A percentile compares a stretch with the other conserved stretches of the same genome.
These are phyloP conservation scores for Lichtheimia corymbifera DNA, from an alignment of 371 early-diverging fungal genomes.

Conservation along the genomic window DNA sequence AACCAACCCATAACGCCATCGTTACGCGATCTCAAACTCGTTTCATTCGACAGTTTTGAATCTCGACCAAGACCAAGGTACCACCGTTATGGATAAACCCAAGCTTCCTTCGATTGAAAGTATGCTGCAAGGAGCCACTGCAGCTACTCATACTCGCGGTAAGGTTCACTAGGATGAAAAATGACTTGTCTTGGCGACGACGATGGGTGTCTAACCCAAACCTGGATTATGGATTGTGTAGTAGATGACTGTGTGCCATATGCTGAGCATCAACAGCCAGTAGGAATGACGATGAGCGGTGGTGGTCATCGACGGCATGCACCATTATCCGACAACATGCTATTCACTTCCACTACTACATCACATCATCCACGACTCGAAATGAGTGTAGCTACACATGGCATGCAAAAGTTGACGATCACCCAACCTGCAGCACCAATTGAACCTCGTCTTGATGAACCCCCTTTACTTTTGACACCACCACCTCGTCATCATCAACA, in stretches of 20 bases:
- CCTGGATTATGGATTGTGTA: too few species aligned
- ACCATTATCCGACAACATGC: slow-evolving; percentile 9
- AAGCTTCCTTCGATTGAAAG: slow-evolving; percentile 22
- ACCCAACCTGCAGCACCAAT: slow-evolving; percentile 16
- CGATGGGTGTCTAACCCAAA: too few species aligned
- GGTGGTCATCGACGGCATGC: slow-evolving; percentile 28
- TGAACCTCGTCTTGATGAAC: slow-evolving; percentile 7
- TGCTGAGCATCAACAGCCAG: too few species aligned
- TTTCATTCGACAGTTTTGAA: too few species aligned
- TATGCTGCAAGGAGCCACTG: slow-evolving; percentile 9
- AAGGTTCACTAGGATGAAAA: too few species aligned
- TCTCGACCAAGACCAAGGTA: not conserved
- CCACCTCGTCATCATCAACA: not conserved
- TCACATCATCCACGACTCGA: not conserved
- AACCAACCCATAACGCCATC: too few species aligned
- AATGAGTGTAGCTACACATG: slow-evolving; percentile 1
- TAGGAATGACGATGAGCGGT: not conserved
- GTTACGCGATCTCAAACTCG: too few species aligned
- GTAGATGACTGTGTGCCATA: too few species aligned
- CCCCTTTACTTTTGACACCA: not conserved
- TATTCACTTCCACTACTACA: too few species aligned
- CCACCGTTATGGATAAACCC: slow-evolving; percentile 16
- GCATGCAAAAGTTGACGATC: slow-evolving; percentile 15
- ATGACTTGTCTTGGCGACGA: too few species aligned
- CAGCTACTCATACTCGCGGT: too few species aligned